These are phyloP conservation scores for Colletotrichum sp. DNA, from an alignment of 2,329 filamentous ascomycete species.

Conservation along the genomic window DNA sequence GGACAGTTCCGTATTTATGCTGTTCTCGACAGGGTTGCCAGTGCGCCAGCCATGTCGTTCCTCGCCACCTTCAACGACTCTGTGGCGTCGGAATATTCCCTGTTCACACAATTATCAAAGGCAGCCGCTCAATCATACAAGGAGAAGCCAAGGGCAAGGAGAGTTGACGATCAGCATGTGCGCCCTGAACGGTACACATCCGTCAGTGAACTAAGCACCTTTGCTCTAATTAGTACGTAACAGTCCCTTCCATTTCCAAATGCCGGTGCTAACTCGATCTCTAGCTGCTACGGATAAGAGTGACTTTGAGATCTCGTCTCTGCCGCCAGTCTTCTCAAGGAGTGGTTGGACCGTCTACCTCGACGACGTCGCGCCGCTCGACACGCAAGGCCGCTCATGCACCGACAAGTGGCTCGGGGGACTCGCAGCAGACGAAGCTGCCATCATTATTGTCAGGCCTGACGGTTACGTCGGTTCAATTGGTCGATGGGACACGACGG, in stretches of 20 bases:
- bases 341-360: conserved; percentile 75
- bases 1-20: conserved; percentile 79
- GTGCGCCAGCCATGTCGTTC: conserved; percentile 52
- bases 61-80: conserved; percentile 61
- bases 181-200: conserved; percentile 71
- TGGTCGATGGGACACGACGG: neutral
- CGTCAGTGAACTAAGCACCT: conserved; percentile 62
- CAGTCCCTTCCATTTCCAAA: neutral
- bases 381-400: conserved; percentile 55
- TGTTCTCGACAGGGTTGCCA: conserved; percentile 64
- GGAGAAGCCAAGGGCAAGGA: conserved; percentile 51
- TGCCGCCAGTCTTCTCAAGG: conserved; percentile 66
- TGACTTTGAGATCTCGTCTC: conserved; percentile 66
- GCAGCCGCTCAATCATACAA: conserved; percentile 66
- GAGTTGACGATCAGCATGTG: conserved; percentile 67
- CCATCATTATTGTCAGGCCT: conserved; percentile 23
- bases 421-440: conserved; percentile 16
- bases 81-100: conserved; percentile 52
- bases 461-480: conserved; percentile 27
- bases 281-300: conserved; percentile 62
- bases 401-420: conserved; percentile 40
- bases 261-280: neutral
- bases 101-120: conserved; percentile 62
- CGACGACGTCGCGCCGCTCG: conserved; percentile 63
- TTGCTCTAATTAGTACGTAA: conserved; percentile 66